Percentiles rank a stretch among this genome's conserved stretches.
phyloP scores from a whole-genome alignment of 768 basidiomycete species.

The Mycena haematopus region DNA sequence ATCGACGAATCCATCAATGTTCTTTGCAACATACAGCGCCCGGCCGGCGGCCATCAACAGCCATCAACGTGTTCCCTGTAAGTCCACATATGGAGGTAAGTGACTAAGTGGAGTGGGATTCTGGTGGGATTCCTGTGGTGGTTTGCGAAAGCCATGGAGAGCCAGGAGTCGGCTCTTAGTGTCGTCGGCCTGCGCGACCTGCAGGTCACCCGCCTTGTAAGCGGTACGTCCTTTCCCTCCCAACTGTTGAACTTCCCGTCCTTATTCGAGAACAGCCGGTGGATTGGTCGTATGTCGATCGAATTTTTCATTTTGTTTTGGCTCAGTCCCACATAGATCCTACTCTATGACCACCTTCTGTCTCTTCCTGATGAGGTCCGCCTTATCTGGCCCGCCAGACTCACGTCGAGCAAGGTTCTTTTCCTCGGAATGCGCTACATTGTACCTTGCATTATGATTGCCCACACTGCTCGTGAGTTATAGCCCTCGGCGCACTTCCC shows the following conservation, averaged over 20 bases:
- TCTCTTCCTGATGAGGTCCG: slow-evolving; percentile 48
- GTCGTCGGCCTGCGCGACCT: neutral
- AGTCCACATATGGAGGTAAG: too few relatives aligned
- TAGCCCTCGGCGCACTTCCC: neutral
- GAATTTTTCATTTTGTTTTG: neutral
- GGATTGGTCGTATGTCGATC: slow-evolving; percentile 12
- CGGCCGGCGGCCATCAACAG: too few relatives aligned
- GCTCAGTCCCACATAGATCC: slow-evolving; percentile 32
- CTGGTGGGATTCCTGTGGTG: too few relatives aligned
- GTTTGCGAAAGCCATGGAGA: neutral
- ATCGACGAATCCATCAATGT: too few relatives aligned
- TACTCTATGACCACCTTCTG: slow-evolving; percentile 51
- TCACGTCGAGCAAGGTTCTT: slow-evolving; percentile 43
- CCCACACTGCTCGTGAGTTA: slow-evolving; percentile 38
- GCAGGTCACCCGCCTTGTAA: neutral
- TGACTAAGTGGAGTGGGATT: too few relatives aligned
- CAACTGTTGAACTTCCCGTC: neutral
- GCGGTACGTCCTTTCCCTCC: neutral
- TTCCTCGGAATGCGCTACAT: slow-evolving; percentile 50
- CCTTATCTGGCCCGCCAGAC: slow-evolving; percentile 47
- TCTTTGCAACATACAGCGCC: too few relatives aligned
- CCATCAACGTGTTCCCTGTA: too few relatives aligned
- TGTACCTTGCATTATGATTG: slow-evolving; percentile 39
- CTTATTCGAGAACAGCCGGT: slow-evolving; percentile 4
- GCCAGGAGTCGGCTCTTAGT: neutral